Percentiles rank a stretch among this genome's conserved stretches.
Conservation (phyloP, 2,329 filamentous ascomycete genomes). For the Verticillium tricorpus region DNA sequence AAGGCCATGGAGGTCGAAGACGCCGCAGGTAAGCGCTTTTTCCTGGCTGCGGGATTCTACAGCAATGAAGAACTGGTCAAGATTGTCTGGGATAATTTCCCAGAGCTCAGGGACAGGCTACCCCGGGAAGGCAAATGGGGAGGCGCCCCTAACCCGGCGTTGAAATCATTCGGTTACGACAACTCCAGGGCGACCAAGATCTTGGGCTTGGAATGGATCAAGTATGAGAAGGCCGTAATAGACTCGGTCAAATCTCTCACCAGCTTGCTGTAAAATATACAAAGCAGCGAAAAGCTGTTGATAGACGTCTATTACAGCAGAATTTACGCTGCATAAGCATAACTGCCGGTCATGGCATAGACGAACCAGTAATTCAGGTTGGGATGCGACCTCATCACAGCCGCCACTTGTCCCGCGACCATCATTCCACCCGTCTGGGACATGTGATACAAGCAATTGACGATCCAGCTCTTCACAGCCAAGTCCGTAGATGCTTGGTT, state of each 20-base stretch:
- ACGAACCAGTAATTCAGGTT: slow-evolving; percentile 16
- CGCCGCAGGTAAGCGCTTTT: slow-evolving; percentile 21
- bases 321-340: slow-evolving; percentile 16
- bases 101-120: slow-evolving; percentile 14
- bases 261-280: background rate
- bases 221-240: slow-evolving; percentile 40
- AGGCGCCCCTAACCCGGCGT: slow-evolving; percentile 1
- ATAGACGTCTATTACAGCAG: too few relatives aligned
- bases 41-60: slow-evolving; percentile 18
- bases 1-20: slow-evolving; percentile 16
- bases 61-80: slow-evolving; percentile 16
- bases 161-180: slow-evolving; percentile 22
- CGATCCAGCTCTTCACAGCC: slow-evolving; percentile 9
- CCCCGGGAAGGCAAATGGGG: slow-evolving; percentile 15
- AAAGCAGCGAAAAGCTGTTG: too few relatives aligned
- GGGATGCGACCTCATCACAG: slow-evolving; percentile 4
- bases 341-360: slow-evolving; percentile 19
- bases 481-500: slow-evolving; percentile 9
- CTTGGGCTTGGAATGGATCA: slow-evolving; percentile 41
- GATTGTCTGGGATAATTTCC: slow-evolving; percentile 15
- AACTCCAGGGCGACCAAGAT: slow-evolving; percentile 37
- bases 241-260: slow-evolving; percentile 23
- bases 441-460: slow-evolving; percentile 10
- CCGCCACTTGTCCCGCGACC: slow-evolving; percentile 10
- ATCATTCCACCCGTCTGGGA: slow-evolving; percentile 12